phyloP scores from a whole-genome alignment of 352 stramenopile species.

The Pythium biforme region DNA sequence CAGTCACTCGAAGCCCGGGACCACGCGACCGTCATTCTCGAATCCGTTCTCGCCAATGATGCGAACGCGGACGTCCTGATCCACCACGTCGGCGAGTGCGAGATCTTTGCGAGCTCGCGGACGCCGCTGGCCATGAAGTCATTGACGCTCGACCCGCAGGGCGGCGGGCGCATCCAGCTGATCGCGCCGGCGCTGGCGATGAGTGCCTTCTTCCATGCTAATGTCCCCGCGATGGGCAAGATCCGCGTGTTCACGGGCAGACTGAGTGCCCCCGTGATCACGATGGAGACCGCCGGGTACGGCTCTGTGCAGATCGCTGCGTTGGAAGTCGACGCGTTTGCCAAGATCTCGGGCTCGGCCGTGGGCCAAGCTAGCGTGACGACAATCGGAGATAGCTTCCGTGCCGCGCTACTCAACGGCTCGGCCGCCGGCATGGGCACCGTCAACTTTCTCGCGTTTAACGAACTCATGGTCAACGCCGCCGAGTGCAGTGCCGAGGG shows the following conservation, averaged over 20 bases:
- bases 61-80: slow-evolving; percentile 8
- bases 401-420: neutral
- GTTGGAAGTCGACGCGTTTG: neutral
- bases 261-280: neutral
- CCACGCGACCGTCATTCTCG: slow-evolving; percentile 8
- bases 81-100: slow-evolving; percentile 11
- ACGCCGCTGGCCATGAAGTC: slow-evolving; percentile 4
- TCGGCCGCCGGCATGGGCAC: slow-evolving; percentile 5
- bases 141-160: slow-evolving; percentile 11
- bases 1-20: slow-evolving; percentile 7
- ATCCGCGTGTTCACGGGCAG: slow-evolving; percentile 5
- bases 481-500: slow-evolving; percentile 5
- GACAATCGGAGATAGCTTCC: slow-evolving; percentile 8
- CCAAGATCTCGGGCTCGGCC: neutral
- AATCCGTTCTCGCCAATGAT: slow-evolving; percentile 7
- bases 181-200: neutral
- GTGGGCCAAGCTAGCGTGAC: neutral
- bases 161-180: slow-evolving; percentile 15
- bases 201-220: neutral
- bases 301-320: slow-evolving; percentile 5
- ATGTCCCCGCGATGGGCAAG: neutral
- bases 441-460: neutral
- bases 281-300: slow-evolving; percentile 11
- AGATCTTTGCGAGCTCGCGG: slow-evolving; percentile 14
- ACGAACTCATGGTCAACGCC: neutral